Evolutionary conservation across 2,329 filamentous ascomycete species (phyloP).

Genomic region (Pseudogymnoascus sp.): DNA sequence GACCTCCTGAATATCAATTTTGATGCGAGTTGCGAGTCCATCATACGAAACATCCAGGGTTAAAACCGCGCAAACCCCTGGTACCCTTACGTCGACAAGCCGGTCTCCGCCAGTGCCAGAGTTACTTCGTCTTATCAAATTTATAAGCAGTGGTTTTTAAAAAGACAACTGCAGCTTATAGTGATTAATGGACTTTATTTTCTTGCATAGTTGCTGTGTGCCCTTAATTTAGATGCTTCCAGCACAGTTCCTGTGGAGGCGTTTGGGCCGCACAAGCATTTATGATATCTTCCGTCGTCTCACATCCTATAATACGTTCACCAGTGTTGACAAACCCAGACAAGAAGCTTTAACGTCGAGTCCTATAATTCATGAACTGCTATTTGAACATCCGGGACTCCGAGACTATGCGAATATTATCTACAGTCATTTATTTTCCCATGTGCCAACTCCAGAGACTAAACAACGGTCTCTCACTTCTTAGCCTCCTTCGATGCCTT

Average conservation of each 20-base stretch:
- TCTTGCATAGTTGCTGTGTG: background rate
- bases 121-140: background rate
- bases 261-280: background rate
- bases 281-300: background rate
- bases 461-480: background rate
- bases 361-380: background rate
- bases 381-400: constrained; percentile 1
- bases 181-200: background rate
- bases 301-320: background rate
- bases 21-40: background rate
- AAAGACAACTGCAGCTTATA: background rate
- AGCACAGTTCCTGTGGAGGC: background rate
- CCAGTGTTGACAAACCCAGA: background rate
- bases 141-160: background rate
- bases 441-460: background rate
- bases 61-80: background rate
- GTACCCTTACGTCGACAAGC: background rate
- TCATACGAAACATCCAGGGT: constrained; percentile 1
- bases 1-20: constrained; percentile 4
- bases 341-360: background rate
- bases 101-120: background rate
- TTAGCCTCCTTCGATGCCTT: constrained; percentile 44
- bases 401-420: constrained; percentile 9
- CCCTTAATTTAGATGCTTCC: background rate
- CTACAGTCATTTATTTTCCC: constrained; percentile 18